Base-by-base conservation (phyloP, 164 flowering plant species). In the Cinnamomum chago region DNA sequence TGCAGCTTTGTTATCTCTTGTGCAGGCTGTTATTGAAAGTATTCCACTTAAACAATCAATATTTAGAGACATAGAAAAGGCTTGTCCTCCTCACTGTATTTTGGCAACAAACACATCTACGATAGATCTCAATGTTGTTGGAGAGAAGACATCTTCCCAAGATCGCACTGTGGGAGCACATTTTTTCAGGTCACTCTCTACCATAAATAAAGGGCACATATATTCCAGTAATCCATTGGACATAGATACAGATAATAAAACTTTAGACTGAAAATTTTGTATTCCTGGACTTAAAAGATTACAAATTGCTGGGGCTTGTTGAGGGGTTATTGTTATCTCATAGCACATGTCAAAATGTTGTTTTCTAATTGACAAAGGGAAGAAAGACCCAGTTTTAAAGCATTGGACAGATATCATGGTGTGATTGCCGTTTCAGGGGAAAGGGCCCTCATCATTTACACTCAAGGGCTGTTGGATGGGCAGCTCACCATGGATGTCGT, bases 101-200 rank as follows among this genome's bases (percentile, higher is more conserved):
- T 88, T 94, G 87, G 97, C 99, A 58, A 82, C 95, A 72, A 96
- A 94, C 74, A 94, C 99, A 52, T 96, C 99, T 11, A 90, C 98
- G 22, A 96, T 96, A 80, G 97, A 94, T 81, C 93, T 96, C 62
- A 88, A 89, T 73, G 0, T 88, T 73, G 65, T 96, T 80, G 99
- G 99, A 66, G 90, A 87, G 82, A 92, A 88, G 80, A 92, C 90
- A 71, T 76, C 77, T 68, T 89, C 98, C 70, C 87, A 89, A 75
- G 88, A 91, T 79, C 97, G 97, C 58, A 88, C 94, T 70, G 60
- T 94, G 18, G 99, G 99, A 67, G 99, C 99, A 71, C 98, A 96
- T 76, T 96, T 96, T 83, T 96, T 94, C 92, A 94, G 99, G 99
- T 96, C n/a, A 55, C n/a, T 55, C 6, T 13, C n/a, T 55, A 55